Base-by-base conservation (phyloP, 1,139 yeast genomes). In the Kurtzmaniella quercitrusa region DNA sequence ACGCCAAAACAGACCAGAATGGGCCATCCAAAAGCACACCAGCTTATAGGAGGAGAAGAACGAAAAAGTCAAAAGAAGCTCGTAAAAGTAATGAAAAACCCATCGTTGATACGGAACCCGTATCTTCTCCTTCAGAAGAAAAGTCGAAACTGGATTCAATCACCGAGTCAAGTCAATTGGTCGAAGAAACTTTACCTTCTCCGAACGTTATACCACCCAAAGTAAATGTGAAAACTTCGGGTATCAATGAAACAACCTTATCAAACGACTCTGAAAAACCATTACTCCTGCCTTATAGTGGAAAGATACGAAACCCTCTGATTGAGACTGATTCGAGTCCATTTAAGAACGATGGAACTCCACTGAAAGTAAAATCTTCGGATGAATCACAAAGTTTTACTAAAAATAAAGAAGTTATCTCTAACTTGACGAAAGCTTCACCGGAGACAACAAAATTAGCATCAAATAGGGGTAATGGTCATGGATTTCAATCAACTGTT, bases 261-360 rank as follows among this genome's bases (percentile, higher is more conserved):
- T n/a, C n/a, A n/a, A n/a, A n/a, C n/a, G n/a, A n/a, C n/a, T n/a
- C n/a, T n/a, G n/a, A n/a, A n/a, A 26, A 26, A 14, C 30, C 30
- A 26, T 11, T 26, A 14, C 30, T 26, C 15, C 34, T 30, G 34
- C 34, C 34, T 8, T 30, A 30, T 14, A 16, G 18, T 14, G 34
- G 34, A 11, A 30, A 30, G 17, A 30, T 30, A 30, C n/a, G 34
- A 9, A 30, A 30, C 17, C 34, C 34, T 16, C 34, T 30, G 34
- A 16, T 30, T 14, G 34, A 30, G 6, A 18, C 30, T 26, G 30
- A 26, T 26, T 26, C 30, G n/a, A 26, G 30, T 14, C 30, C 30
- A 26, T 26, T 14, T 26, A 26, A 26, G n/a, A 12, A 26, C n/a
- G 30, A 26, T 6, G 9, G 14, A 11, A 5, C 30, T 14, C n/a